phyloP scores from a whole-genome alignment of 768 basidiomycete genomes.

The Pleurotus citrinopileatus region DNA sequence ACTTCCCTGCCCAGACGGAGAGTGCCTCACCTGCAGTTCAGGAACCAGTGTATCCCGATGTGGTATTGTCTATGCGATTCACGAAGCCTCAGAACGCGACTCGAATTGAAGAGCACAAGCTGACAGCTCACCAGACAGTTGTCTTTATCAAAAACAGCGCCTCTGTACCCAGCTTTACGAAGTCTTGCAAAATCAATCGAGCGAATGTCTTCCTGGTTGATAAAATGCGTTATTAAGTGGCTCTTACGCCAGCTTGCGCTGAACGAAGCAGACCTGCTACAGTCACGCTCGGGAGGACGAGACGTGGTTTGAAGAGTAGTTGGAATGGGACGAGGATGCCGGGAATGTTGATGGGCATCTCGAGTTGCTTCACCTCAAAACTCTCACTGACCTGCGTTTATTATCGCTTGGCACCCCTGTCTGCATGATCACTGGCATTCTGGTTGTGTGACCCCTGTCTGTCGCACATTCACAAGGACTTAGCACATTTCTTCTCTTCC shows the following conservation, averaged over 20 bases:
- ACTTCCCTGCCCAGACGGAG: neutral
- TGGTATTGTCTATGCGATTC: conserved; percentile 66
- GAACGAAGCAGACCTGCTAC: conserved; percentile 54
- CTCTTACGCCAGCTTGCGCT: neutral
- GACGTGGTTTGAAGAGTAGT: conserved; percentile 61
- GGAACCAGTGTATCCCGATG: conserved; percentile 74
- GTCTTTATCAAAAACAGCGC: conserved; percentile 96
- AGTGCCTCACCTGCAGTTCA: conserved; percentile 59
- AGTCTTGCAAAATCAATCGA: conserved; percentile 76
- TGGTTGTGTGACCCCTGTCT: no score
- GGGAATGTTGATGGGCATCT: conserved; percentile 75
- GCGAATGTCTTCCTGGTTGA: conserved; percentile 77
- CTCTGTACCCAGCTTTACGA: conserved; percentile 73
- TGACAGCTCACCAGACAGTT: conserved; percentile 72
- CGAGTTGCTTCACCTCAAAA: neutral
- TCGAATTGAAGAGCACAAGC: neutral
- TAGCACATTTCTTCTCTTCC: neutral
- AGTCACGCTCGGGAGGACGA: conserved; percentile 61
- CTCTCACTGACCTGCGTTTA: no score
- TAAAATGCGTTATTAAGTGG: conserved; percentile 13
- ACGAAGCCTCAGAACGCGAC: neutral
- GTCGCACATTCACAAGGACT: neutral
- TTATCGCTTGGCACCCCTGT: neutral
- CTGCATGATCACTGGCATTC: no score
- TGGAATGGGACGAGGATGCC: conserved; percentile 71